A percentile compares a stretch with the other conserved stretches of the same genome.
Conservation (phyloP, 2,329 filamentous ascomycete species). For the Pseudogymnoascus destructans region DNA sequence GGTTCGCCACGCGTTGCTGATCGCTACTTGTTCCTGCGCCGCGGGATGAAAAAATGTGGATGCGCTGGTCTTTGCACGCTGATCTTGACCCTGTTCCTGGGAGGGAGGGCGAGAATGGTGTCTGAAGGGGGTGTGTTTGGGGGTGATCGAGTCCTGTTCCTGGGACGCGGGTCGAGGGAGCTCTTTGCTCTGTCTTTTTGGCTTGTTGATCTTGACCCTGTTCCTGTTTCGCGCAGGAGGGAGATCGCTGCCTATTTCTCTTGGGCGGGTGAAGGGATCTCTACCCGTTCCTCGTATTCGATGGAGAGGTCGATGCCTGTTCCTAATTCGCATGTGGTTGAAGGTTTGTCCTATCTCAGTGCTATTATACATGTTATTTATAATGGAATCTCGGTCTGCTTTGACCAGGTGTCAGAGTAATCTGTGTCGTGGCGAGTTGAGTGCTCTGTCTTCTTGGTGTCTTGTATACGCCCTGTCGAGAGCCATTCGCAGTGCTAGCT, state of each 20-base stretch:
- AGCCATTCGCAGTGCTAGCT: neutral
- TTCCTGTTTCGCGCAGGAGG: neutral
- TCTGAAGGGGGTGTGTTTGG: neutral
- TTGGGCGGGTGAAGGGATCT: neutral
- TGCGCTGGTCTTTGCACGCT: neutral
- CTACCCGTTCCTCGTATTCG: neutral
- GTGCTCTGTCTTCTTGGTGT: neutral
- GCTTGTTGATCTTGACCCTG: neutral
- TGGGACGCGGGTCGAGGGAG: neutral
- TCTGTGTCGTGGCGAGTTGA: neutral
- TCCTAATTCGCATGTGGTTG: neutral
- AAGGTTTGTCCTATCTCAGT: neutral
- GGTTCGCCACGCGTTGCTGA: neutral
- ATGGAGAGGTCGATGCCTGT: neutral
- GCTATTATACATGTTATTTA: neutral
- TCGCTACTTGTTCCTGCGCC: conserved; percentile 7
- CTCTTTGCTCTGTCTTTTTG: neutral
- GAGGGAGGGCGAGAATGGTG: neutral
- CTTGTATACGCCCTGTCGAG: neutral
- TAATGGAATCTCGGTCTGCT: neutral
- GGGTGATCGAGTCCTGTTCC: neutral
- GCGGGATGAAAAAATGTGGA: neutral
- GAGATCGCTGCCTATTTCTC: neutral
- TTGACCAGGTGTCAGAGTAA: neutral
- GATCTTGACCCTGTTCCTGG: conserved; percentile 3